phyloP scores from a whole-genome alignment of 208 protist genomes.

The Trypanosoma vivax region DNA sequence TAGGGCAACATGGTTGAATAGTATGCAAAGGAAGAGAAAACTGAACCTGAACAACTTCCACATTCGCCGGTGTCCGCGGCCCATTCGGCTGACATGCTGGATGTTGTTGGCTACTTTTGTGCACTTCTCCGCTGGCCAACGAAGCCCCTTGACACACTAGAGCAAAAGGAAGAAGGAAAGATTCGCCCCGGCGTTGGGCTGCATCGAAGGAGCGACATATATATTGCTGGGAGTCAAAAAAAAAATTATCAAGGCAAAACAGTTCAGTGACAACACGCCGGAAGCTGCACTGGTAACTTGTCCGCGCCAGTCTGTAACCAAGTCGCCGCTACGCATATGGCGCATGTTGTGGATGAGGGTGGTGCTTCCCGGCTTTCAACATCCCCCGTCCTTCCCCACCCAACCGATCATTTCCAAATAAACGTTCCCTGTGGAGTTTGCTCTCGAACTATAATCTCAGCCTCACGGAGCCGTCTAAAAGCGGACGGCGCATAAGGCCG shows the following conservation, averaged over 20 bases:
- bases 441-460: constrained; percentile 44
- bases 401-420: constrained; percentile 43
- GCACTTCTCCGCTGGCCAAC: not conserved
- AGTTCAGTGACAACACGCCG: no score
- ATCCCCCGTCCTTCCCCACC: not conserved
- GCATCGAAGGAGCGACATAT: not conserved
- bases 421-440: constrained; percentile 57
- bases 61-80: constrained; percentile 14
- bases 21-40: no score
- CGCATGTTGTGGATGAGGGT: constrained; percentile 2
- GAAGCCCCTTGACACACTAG: not conserved
- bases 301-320: no score
- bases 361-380: not conserved
- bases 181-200: not conserved
- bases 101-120: not conserved
- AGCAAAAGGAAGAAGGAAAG: not conserved
- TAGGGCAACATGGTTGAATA: no score
- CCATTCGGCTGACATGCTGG: constrained; percentile 3
- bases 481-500: constrained; percentile 40
- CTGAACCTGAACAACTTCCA: constrained; percentile 14
- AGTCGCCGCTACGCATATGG: no score
- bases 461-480: constrained; percentile 67
- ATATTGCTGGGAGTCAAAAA: not conserved
- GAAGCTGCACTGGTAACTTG: no score
- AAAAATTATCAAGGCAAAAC: no score